A percentile compares a stretch with the other conserved stretches of the same genome.
Evolutionary conservation across 257 asterid genomes (phyloP).

Genomic region (Oldenlandia corymbosa): DNA sequence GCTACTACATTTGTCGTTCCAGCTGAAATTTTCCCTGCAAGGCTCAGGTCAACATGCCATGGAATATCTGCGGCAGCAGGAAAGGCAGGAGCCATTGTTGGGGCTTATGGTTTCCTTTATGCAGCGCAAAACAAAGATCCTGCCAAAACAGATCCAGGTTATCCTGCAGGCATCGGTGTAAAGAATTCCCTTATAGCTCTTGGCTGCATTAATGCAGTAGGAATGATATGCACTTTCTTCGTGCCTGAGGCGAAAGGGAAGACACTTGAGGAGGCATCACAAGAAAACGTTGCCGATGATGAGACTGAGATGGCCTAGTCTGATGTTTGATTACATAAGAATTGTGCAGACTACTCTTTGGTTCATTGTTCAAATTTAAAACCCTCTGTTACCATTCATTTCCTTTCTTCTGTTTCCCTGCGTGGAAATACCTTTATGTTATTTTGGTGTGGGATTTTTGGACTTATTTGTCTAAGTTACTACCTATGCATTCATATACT

Average conservation of each 20-base stretch:
- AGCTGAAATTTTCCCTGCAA: constrained; percentile 19
- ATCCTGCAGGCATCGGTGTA: constrained; percentile 7
- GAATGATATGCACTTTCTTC: constrained; percentile 7
- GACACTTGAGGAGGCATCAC: constrained; percentile 13
- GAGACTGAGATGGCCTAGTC: background rate
- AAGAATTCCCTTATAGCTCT: constrained; percentile 10
- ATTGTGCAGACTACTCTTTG: background rate
- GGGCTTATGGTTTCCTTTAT: constrained; percentile 16
- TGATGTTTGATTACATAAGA: background rate
- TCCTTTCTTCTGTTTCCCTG: background rate
- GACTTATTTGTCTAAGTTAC: background rate
- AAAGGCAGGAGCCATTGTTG: constrained; percentile 13
- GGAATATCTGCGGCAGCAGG: constrained; percentile 14
- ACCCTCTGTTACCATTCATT: background rate
- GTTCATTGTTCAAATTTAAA: too few species aligned
- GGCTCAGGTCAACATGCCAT: constrained; percentile 17
- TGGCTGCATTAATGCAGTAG: constrained; percentile 4
- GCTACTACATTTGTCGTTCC: constrained; percentile 22
- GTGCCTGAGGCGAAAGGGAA: constrained; percentile 15
- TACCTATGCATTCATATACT: background rate
- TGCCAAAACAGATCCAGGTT: constrained; percentile 5
- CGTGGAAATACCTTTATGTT: background rate
- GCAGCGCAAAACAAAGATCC: constrained; percentile 10
- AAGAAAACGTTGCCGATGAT: constrained; percentile 2
- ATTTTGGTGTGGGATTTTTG: background rate